These are phyloP conservation scores for Ustilago sp. DNA, from an alignment of 1,284 basidiomycete genomes.

Conservation along the genomic window DNA sequence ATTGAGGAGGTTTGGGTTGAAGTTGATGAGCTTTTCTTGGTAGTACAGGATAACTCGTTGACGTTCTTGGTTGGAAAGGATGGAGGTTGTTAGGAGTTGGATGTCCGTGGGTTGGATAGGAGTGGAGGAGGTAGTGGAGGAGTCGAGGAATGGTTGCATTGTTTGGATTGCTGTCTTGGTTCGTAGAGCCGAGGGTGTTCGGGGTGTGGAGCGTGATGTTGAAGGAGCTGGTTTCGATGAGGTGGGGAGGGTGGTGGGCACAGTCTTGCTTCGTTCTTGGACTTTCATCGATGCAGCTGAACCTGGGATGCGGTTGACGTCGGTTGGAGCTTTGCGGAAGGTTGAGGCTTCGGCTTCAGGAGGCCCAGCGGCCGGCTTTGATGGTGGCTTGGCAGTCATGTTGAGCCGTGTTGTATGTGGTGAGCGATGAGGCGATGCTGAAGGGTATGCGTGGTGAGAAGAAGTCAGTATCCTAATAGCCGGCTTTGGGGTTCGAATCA, in stretches of 20 bases:
- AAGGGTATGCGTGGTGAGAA: background rate
- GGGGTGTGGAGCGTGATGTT: background rate
- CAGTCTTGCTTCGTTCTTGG: slow-evolving; percentile 16
- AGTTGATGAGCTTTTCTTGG: slow-evolving; percentile 36
- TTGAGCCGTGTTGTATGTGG: background rate
- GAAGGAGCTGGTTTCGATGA: background rate
- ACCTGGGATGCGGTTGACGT: slow-evolving; percentile 42
- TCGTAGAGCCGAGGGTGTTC: background rate
- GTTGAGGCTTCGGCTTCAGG: background rate
- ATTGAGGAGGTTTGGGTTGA: background rate
- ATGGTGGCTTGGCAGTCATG: slow-evolving; percentile 1
- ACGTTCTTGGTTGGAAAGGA: slow-evolving; percentile 41
- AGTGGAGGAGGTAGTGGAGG: slow-evolving; percentile 20
- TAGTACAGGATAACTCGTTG: slow-evolving; percentile 33
- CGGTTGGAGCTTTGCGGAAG: slow-evolving; percentile 28
- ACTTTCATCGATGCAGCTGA: slow-evolving; percentile 43
- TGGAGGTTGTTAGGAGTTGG: slow-evolving; percentile 47
- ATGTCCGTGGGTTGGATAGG: slow-evolving; percentile 50
- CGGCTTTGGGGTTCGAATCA: slow-evolving; percentile 1
- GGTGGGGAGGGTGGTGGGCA: no score
- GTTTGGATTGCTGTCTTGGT: slow-evolving; percentile 24
- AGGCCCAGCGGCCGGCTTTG: background rate
- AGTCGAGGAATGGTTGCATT: slow-evolving; percentile 39
- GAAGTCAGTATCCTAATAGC: background rate
- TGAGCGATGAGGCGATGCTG: background rate